Percentiles rank a stretch among this genome's conserved stretches.
These are phyloP conservation scores for Sporothrix mexicana DNA, from an alignment of 2,329 filamentous ascomycete species.

Conservation along the genomic window DNA sequence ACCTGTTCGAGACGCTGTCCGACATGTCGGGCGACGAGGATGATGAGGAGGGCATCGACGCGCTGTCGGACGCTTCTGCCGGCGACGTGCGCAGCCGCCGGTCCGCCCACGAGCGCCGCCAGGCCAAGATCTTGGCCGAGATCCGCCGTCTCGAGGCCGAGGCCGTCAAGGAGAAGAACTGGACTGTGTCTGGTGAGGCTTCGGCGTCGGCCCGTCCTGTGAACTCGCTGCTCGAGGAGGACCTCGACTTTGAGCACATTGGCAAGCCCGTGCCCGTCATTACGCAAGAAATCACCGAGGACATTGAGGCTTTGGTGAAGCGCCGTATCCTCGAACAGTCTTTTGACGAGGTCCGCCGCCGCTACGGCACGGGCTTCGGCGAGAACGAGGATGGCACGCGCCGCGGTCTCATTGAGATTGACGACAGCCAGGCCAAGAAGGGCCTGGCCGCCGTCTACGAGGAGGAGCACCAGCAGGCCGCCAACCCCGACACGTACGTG, in stretches of 20 bases:
- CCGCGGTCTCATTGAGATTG: conserved; percentile 77
- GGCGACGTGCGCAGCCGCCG: conserved; percentile 73
- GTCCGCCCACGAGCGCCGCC: conserved; percentile 84
- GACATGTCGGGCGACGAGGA: conserved; percentile 55
- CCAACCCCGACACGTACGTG: conserved; percentile 78
- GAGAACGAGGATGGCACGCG: conserved; percentile 59
- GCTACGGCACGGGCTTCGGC: conserved; percentile 68
- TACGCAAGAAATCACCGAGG: conserved; percentile 86
- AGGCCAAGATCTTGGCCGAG: conserved; percentile 84
- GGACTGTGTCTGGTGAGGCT: conserved; percentile 89
- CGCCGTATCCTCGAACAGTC: conserved; percentile 86
- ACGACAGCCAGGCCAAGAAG: conserved; percentile 86
- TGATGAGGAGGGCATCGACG: conserved; percentile 49
- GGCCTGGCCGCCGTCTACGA: conserved; percentile 93
- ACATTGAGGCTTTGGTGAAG: conserved; percentile 93
- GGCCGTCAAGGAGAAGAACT: conserved; percentile 87
- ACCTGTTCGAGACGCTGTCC: conserved; percentile 82
- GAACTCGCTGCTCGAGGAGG: conserved; percentile 92
- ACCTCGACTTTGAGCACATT: conserved; percentile 92
- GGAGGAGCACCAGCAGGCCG: conserved; percentile 80
- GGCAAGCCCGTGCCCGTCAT: conserved; percentile 95
- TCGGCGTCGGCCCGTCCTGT: conserved; percentile 78
- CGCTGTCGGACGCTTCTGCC: conserved; percentile 67
- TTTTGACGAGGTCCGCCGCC: conserved; percentile 88
- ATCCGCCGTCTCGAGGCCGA: conserved; percentile 90